Evolutionary conservation across 257 asterid genomes (phyloP), one percentile per base, ranked within the genome.

Genomic region (Cinchona pubescens): DNA sequence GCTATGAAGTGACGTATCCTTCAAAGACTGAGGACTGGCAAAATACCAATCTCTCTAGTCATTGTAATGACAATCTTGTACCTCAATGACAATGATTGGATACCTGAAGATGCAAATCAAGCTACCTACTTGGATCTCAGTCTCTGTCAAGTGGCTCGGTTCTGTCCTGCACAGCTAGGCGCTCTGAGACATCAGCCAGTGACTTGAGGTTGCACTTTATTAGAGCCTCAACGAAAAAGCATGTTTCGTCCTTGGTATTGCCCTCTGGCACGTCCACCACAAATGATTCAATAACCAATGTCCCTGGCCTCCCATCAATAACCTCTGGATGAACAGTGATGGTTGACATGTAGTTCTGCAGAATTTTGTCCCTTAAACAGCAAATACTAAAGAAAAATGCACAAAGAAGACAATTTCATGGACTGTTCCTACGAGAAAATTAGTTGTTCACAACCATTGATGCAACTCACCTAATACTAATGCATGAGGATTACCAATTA

Each of bases 261-360:
- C 97, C 98, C 51, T 89, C 96, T 0, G 98, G 97, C 21, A 92
- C 89, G 55, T 92, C 97, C 77, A 92, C 97, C 72, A 89, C 90
- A 42, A 89, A 92, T 16, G 98, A 92, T 81, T 92, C 98, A 7
- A 91, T 86, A 79, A 90, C 97, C 90, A 89, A 69, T 11, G 98
- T 91, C 71, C 94, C 97, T 3, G 91, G 89, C 74, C 91, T 86
- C 60, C 94, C 97, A 21, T 92, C 97, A 6, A 89, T 88, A 42
- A 84, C 76, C 90, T 92, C 92, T 0, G 98, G 89, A 72, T 91
- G 98, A 67, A 89, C 96, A 0, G 94, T 88, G 76, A 92, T 76
- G 34, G 88, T 82, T 45, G 98, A 91, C 66, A 92, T 82, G 87
- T 91, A 92, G 83, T 92, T 91, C 97, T 92, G 87, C 91, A 82